Percentiles rank a stretch among this genome's conserved stretches.
phyloP scores from a whole-genome alignment of 192 early-diverging fungal species.

The Cetraspora pellucida region DNA sequence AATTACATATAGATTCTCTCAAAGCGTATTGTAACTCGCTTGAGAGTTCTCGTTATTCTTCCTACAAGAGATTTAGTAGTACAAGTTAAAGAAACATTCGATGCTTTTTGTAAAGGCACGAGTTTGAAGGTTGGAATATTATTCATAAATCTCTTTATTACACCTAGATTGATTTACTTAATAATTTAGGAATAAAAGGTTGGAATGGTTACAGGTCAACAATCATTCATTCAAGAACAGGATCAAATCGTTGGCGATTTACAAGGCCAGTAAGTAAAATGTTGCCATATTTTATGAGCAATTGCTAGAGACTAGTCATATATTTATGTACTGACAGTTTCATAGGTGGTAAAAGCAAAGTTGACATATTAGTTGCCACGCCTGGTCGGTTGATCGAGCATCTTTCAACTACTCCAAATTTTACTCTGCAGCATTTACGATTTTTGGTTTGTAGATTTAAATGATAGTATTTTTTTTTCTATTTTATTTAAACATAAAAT shows the following conservation, averaged over 20 bases:
- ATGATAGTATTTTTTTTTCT: not conserved
- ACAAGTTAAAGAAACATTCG: conserved; percentile 88
- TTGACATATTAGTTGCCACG: conserved; percentile 92
- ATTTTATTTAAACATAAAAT: not conserved
- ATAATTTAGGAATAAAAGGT: conserved; percentile 38
- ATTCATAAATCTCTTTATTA: not conserved
- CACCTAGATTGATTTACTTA: not conserved
- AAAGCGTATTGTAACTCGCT: conserved; percentile 71
- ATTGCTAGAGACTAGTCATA: not conserved
- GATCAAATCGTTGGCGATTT: conserved; percentile 44
- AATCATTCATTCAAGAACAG: conserved; percentile 77
- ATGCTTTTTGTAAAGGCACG: conserved; percentile 75
- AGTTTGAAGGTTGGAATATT: conserved; percentile 52
- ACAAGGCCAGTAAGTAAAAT: conserved; percentile 29
- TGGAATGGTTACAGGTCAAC: conserved; percentile 75
- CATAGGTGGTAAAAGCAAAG: conserved; percentile 63
- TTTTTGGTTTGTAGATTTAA: conserved; percentile 65
- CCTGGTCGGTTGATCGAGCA: conserved; percentile 96
- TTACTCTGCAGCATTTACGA: conserved; percentile 88
- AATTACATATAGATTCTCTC: conserved; percentile 57
- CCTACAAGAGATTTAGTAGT: conserved; percentile 91
- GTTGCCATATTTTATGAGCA: too few relatives aligned
- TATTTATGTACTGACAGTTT: conserved; percentile 19
- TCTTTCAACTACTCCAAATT: conserved; percentile 77
- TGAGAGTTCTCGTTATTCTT: conserved; percentile 87